Evolutionary conservation across 2,329 filamentous ascomycete species (phyloP).

Genomic region (Colletotrichum siamense): DNA sequence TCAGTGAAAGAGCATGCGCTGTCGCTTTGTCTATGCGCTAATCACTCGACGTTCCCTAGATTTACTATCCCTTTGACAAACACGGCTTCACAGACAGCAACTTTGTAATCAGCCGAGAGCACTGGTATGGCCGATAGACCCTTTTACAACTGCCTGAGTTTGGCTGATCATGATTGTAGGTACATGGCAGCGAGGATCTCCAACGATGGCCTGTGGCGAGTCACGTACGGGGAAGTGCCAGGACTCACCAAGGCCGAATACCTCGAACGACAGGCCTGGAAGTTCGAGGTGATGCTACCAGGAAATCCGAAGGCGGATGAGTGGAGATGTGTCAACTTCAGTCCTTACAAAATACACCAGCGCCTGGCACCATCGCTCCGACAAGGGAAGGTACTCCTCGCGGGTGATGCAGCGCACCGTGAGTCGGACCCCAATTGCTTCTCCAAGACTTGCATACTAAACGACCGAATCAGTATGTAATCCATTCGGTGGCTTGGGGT

Average conservation of each 20-base stretch:
- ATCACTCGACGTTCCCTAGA: neutral
- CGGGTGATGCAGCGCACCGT: neutral
- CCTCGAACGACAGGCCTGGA: neutral
- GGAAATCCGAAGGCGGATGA: neutral
- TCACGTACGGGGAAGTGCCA: neutral
- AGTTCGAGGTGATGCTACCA: neutral
- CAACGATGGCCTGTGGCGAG: neutral
- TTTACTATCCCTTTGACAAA: neutral
- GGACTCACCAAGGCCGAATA: neutral
- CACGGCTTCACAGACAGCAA: neutral
- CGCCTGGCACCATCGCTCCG: neutral
- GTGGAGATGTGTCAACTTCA: neutral
- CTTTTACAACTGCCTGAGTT: neutral
- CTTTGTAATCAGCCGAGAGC: neutral
- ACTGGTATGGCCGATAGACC: neutral
- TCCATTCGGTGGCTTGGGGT: neutral
- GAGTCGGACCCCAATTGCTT: neutral
- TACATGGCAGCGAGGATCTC: neutral
- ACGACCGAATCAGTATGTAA: fast-evolving
- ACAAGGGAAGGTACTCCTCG: neutral
- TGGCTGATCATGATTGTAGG: neutral
- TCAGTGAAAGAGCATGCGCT: neutral
- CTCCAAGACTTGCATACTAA: neutral
- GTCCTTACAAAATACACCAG: neutral
- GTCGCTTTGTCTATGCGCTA: neutral